Evolutionary conservation across 2,329 filamentous ascomycete species (phyloP).

Genomic region (Capronia coronata): DNA sequence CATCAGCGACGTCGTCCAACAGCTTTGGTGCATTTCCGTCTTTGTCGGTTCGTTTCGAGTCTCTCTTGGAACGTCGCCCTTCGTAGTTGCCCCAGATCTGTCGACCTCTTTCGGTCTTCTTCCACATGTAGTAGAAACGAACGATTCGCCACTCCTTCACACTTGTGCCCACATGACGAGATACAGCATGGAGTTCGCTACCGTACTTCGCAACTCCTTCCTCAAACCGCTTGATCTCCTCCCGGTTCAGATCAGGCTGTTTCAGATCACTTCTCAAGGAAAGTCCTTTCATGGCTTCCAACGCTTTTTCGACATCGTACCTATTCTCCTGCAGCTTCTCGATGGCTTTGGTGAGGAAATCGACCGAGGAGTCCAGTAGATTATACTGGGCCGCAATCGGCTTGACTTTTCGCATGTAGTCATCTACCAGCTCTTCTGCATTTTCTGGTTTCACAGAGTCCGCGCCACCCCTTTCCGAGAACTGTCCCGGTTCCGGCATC

Average conservation of each 20-base stretch:
- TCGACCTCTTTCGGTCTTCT: slow-evolving; percentile 78
- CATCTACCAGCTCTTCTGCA: slow-evolving; percentile 57
- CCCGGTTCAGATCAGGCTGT: slow-evolving; percentile 70
- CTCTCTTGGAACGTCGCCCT: slow-evolving; percentile 83
- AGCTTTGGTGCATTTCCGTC: slow-evolving; percentile 64
- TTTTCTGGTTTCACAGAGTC: slow-evolving; percentile 36
- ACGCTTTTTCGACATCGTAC: slow-evolving; percentile 64
- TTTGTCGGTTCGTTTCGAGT: slow-evolving; percentile 58
- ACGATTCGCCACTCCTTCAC: slow-evolving; percentile 74
- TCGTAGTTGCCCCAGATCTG: slow-evolving; percentile 87
- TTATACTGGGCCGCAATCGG: slow-evolving; percentile 59
- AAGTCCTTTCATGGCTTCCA: slow-evolving; percentile 61
- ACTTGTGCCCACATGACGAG: slow-evolving; percentile 73
- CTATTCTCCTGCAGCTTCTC: slow-evolving; percentile 64
- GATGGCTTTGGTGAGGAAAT: slow-evolving; percentile 78
- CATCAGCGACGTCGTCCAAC: slow-evolving; percentile 86
- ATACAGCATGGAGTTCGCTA: slow-evolving; percentile 78
- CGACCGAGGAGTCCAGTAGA: slow-evolving; percentile 71
- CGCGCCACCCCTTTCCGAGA: slow-evolving; percentile 42
- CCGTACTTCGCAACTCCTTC: slow-evolving; percentile 85
- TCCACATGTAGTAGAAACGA: slow-evolving; percentile 96
- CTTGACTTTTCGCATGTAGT: slow-evolving; percentile 68
- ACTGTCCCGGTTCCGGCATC: slow-evolving; percentile 54
- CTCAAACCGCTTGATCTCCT: slow-evolving; percentile 84
- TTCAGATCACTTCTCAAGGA: slow-evolving; percentile 67